Evolutionary conservation across 352 stramenopile species (phyloP), one percentile per base, ranked within the genome.

Genomic region (Globisporangium splendens): DNA sequence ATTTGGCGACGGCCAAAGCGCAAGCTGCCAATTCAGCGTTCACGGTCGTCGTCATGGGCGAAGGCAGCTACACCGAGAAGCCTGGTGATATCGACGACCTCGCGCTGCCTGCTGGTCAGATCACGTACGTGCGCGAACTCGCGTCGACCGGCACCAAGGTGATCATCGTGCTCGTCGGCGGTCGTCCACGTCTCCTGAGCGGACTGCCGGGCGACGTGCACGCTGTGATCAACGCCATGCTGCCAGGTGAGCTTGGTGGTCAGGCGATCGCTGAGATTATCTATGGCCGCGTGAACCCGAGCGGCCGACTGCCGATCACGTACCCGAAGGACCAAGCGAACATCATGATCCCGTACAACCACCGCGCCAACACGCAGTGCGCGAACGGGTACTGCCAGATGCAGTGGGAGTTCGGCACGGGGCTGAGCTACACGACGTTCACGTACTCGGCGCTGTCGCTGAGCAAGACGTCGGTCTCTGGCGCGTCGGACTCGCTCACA

Each of bases 211-310:
- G 83, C 18, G 47, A 73, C 20, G 89, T 76, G 5, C 63, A 91
- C 54, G 89, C 82, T 38, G 70, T 96, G 15, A 65, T 97, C 18
- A 72, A 94, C 53, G 86, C 72, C 5, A 86, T 93, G 65, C 70
- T 96, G 0, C 83, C 86, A 0, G 83, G 89, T 12, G 81, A 91
- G 24, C 61, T 81, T 15, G 88, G 89, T 15, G 89, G 89, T 0
- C 79, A 91, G 50, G 88, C 86, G 8, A 83, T 93, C 50, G 82
- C 86, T 2, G 83, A 96, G 55, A 84, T 96, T 50, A 35, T 96
- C 13, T 89, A 86, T 48, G 89, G 89, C 7, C 50, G 72, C 10
- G 73, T 87, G 28, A 95, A 94, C 63, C 88, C 88, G n/a, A 95
- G 83, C 38, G 89, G 88, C 0, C 61, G 75, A 33, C 64, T 96